Evolutionary conservation across 352 stramenopile genomes (phyloP).

Genomic region (Pythium periplocum): DNA sequence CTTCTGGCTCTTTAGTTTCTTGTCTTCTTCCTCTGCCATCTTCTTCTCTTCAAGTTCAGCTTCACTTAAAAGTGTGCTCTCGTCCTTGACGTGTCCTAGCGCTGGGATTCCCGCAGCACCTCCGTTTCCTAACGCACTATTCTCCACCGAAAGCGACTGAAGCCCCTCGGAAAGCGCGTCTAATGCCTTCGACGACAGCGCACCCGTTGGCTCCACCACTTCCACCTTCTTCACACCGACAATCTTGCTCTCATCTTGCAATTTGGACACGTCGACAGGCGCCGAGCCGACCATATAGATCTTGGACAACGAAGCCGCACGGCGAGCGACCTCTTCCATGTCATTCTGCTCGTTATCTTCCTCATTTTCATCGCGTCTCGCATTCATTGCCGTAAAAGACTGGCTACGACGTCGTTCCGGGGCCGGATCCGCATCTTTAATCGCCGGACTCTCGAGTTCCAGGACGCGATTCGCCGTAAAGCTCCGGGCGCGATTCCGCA

Average conservation of each 20-base stretch:
- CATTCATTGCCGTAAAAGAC: slow-evolving; percentile 53
- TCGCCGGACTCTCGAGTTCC: slow-evolving; percentile 24
- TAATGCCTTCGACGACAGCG: slow-evolving; percentile 68
- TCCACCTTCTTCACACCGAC: slow-evolving; percentile 72
- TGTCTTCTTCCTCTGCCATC: slow-evolving; percentile 84
- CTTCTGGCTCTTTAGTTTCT: slow-evolving; percentile 77
- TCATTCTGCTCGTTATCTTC: slow-evolving; percentile 22
- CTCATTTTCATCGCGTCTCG: slow-evolving; percentile 5
- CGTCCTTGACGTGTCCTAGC: slow-evolving; percentile 9
- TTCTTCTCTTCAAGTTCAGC: slow-evolving; percentile 82
- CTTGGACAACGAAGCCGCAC: slow-evolving; percentile 72
- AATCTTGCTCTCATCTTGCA: slow-evolving; percentile 76
- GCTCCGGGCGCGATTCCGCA: slow-evolving; percentile 31
- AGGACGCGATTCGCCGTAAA: slow-evolving; percentile 39
- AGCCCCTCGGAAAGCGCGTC: slow-evolving; percentile 73
- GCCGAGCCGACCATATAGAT: slow-evolving; percentile 81
- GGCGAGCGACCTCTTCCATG: slow-evolving; percentile 48
- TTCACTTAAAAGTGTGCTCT: slow-evolving; percentile 52
- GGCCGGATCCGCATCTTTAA: not conserved
- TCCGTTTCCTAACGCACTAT: slow-evolving; percentile 16
- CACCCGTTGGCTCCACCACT: slow-evolving; percentile 64
- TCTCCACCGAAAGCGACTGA: slow-evolving; percentile 63
- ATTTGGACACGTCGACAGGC: slow-evolving; percentile 73
- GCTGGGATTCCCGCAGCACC: slow-evolving; percentile 9
- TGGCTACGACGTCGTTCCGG: slow-evolving; percentile 47